phyloP scores from a whole-genome alignment of 140 eudicot genomes.

The Anethum foeniculum region DNA sequence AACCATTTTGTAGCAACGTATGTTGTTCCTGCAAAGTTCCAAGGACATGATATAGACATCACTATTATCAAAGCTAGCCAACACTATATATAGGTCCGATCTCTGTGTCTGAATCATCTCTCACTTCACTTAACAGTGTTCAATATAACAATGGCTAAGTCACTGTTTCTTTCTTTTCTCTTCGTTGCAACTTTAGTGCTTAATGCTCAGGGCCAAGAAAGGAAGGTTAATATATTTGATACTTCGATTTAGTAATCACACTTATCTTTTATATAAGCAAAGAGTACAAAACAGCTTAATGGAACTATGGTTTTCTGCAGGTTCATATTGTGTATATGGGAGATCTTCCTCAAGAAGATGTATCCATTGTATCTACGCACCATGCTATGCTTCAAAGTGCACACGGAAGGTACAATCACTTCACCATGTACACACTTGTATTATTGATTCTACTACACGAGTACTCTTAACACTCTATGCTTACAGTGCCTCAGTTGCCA shows the following conservation, averaged over 20 bases:
- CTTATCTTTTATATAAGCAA: not conserved
- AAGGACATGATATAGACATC: not conserved
- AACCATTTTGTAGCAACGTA: not conserved
- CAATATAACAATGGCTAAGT: conserved; percentile 13
- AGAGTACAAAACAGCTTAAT: not conserved
- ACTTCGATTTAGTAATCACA: not conserved
- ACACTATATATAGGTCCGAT: not conserved
- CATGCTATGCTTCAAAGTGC: conserved; percentile 21
- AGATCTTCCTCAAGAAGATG: conserved; percentile 19
- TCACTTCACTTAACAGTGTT: not conserved
- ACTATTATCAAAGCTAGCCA: conserved; percentile 4
- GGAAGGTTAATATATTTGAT: conserved; percentile 12
- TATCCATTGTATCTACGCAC: conserved; percentile 18
- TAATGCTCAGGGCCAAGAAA: conserved; percentile 17
- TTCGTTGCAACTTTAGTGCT: conserved; percentile 24
- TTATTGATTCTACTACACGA: not conserved
- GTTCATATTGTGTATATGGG: conserved; percentile 35
- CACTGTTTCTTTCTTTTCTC: conserved; percentile 12
- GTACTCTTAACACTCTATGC: not conserved
- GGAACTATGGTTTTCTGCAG: not conserved
- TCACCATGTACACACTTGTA: not conserved
- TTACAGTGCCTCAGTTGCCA: conserved; percentile 27
- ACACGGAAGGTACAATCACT: conserved; percentile 24
- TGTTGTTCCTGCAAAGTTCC: not conserved
- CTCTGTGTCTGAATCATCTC: not conserved